Evolutionary conservation across 179 eudicot species (phyloP).

Genomic region (Spinacia oleracea): DNA sequence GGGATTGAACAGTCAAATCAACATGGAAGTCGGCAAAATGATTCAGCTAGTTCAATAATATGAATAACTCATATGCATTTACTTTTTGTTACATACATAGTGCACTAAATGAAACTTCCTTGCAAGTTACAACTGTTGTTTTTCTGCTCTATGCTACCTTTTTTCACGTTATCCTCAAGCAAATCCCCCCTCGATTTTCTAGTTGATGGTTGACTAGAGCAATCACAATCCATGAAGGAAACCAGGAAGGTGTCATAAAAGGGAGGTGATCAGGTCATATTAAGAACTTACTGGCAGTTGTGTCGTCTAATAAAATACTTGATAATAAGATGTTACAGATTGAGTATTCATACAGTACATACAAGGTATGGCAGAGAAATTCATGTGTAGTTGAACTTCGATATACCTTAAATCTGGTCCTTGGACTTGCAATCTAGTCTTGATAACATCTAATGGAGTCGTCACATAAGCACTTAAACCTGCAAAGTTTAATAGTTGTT

Average conservation of each 20-base stretch:
- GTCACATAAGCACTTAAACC: conserved; percentile 90
- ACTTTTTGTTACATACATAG: background rate
- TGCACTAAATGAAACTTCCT: background rate
- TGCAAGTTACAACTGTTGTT: background rate
- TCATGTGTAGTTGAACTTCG: conserved; percentile 2
- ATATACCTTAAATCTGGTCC: conserved; percentile 71
- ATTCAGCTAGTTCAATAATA: too few species aligned
- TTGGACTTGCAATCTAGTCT: conserved; percentile 95
- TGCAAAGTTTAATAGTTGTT: conserved; percentile 29
- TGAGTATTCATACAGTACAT: background rate
- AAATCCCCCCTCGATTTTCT: background rate
- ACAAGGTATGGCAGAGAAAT: conserved; percentile 1
- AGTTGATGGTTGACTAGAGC: background rate
- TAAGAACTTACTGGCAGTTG: background rate
- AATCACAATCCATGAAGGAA: background rate
- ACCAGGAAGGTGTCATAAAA: background rate
- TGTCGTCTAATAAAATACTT: background rate
- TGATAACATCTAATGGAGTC: conserved; percentile 91
- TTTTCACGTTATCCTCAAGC: background rate
- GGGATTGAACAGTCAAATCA: background rate
- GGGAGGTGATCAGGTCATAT: background rate
- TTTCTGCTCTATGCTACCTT: background rate
- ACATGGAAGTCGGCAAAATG: background rate
- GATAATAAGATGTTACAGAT: background rate
- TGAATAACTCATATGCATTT: background rate